Base-by-base conservation (phyloP, 129 eudicot species). In the Tanacetum coccineum region DNA sequence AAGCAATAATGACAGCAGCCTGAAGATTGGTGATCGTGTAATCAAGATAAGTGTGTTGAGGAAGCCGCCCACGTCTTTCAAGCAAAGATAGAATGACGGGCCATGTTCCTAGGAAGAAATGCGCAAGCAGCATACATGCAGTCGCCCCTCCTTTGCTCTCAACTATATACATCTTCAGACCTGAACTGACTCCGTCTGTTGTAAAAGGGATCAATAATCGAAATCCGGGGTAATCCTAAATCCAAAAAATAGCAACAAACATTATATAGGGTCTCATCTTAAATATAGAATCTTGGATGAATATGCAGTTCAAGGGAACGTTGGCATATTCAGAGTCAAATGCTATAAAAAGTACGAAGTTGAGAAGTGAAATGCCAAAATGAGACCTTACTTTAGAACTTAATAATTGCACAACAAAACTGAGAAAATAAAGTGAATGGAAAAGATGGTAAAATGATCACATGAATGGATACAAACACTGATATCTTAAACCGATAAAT, bases 1-100 rank as follows among this genome's bases (percentile, higher is more conserved):
- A 64, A 45, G 55, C 54, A 64, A 64, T 46, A 7, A 64, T 17
- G 55, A 46, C 56, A 45, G 69, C 69, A 44, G 69, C 69, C 13
- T 45, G 14, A 64, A 64, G 18, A 64, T 45, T 44, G 55, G 55
- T 44, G 42, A 64, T 45, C 13, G 69, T 46, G 69, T 64, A 64
- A 64, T 64, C 69, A 22, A 64, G 69, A 64, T 64, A 64, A 46
- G 69, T 64, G 69, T 64, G 69, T 64, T 64, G 69, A 19, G 55
- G 69, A 64, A 64, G 69, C 40, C 40, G 39, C 12, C 69, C 69
- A 64, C 55, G 56, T 20, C 42, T 22, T 64, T 64, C 69, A 21
- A 45, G 47, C 69, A 21, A 19, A 12, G 69, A 44, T 64, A 64
- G 39, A 64, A 64, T 45, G 11, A 56, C 69, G 13, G 69, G 69